Evolutionary conservation across 148 eudicot genomes (phyloP), one percentile per base, ranked within the genome.

Genomic region (Rhododendron griersonianum): DNA sequence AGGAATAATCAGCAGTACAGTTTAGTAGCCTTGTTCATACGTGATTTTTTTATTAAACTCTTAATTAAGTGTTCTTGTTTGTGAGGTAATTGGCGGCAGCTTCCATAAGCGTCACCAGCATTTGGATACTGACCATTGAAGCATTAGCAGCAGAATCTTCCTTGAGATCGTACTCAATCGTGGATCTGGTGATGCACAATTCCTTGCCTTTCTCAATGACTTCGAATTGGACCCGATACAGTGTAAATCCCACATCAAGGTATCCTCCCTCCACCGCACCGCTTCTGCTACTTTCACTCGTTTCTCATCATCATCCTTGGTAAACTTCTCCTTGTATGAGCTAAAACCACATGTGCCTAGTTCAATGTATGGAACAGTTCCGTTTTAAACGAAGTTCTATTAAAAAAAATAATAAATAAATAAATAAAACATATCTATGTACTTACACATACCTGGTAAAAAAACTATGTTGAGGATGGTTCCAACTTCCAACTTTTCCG

Each of bases 241-340:
- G 63, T 2, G 84, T 88, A 45, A 93, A 92, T 10, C 96, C 96
- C 5, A 87, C 3, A 35, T 92, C 92, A 65, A 93, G 83, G 86
- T 81, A 92, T 44, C 90, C 93, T 78, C 96, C 96, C 88, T 93
- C 93, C 11, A 92, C 81, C 47, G 87, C 11, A 92, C 81, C 47
- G 87, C 92, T 73, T 93, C 93, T 11, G 91, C 84, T 87, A 86
- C 92, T 86, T 93, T 93, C 89, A 86, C 86, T 23, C 85, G 85
- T 19, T 86, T 93, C 81, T 89, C 92, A 30, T 91, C 41, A 41
- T 93, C 92, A 9, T 92, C 53, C 82, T 85, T 92, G 3, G 90
- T 88, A 35, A 91, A 90, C 85, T 91, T 90, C 89, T 93, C 96
- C 85, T 90, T 93, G 89, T 90, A 90, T 7, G 90, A 88, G 15